Evolutionary conservation across 1,139 yeast species (phyloP).

Genomic region (Geotrichum aggregatum): DNA sequence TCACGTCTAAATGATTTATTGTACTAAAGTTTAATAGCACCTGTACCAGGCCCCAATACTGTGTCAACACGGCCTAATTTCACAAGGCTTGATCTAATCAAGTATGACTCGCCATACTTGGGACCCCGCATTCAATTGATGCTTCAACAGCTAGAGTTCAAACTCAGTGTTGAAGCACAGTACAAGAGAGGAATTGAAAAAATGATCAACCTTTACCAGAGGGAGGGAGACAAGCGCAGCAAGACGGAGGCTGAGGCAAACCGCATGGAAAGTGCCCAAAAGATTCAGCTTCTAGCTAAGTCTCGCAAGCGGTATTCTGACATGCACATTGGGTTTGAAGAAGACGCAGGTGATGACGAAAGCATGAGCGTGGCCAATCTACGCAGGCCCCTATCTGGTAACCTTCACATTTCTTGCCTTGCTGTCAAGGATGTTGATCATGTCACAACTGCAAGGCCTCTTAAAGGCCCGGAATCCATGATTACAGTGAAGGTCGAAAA

Average conservation of each 20-base stretch:
- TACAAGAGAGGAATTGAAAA: constrained; percentile 90
- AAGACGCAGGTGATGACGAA: constrained; percentile 46
- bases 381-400: constrained; percentile 80
- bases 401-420: constrained; percentile 61
- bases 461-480: constrained; percentile 75
- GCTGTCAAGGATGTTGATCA: constrained; percentile 90
- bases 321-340: constrained; percentile 73
- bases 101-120: constrained; percentile 88
- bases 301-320: constrained; percentile 84
- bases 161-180: constrained; percentile 88
- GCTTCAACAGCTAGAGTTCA: constrained; percentile 91
- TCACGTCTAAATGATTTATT: background rate
- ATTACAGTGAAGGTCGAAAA: constrained; percentile 83
- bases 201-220: constrained; percentile 73
- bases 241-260: constrained; percentile 89
- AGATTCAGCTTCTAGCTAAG: constrained; percentile 76
- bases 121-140: constrained; percentile 95
- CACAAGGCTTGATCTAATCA: constrained; percentile 63
- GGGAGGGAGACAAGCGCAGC: constrained; percentile 85
- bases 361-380: constrained; percentile 59
- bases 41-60: constrained; percentile 10
- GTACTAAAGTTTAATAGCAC: background rate
- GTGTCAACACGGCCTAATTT: constrained; percentile 30
- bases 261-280: constrained; percentile 73
- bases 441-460: constrained; percentile 72